Evolutionary conservation across 2,329 filamentous ascomycete genomes (phyloP), one percentile per base, ranked within the genome.

Genomic region (Knoxdaviesia capensis): DNA sequence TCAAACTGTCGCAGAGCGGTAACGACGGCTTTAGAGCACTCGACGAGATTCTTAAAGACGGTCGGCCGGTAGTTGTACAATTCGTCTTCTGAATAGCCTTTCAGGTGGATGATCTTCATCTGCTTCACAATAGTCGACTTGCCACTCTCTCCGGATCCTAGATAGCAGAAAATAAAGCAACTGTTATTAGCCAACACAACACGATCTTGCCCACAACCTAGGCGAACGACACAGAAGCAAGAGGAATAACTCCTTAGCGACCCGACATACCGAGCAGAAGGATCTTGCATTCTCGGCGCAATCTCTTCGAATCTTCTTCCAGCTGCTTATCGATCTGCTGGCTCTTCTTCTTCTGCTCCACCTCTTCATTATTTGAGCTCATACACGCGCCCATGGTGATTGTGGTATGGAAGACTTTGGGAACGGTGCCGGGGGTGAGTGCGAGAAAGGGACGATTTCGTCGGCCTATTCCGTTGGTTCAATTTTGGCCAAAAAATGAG

Each of bases 61-160:
- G 90, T 96, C 47, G 93, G 75, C 45, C 90, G 81, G 65, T 96
- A 96, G 57, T 94, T 80, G 53, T 81, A 81, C 40, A 96, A 70
- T 61, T 98, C 90, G 53, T 96, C 88, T 50, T 85, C 77, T 7
- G 84, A 87, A 62, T 98, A 98, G 46, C 90, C 90, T 63, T 94
- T 94, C 54, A 96, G 80, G 56, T 98, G 90, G 55, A 98, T 96
- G 53, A 98, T 98, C 64, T 96, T 98, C 90, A 98, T 98, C 69
- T 98, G 90, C 63, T 98, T 98, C 51, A 98, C 90, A 53, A 98
- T 96, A 7, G 90, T 98, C 45, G 90, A 96, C 64, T 98, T 98
- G 51, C 90, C 90, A 61, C 88, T 96, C 66, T 98, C 90, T 50
- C 90, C 90, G 49, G 90, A 96, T 50, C 90, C 90, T 94, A 58